Conservation (phyloP, 106 monocot species). For the Phalaenopsis aphrodite region DNA sequence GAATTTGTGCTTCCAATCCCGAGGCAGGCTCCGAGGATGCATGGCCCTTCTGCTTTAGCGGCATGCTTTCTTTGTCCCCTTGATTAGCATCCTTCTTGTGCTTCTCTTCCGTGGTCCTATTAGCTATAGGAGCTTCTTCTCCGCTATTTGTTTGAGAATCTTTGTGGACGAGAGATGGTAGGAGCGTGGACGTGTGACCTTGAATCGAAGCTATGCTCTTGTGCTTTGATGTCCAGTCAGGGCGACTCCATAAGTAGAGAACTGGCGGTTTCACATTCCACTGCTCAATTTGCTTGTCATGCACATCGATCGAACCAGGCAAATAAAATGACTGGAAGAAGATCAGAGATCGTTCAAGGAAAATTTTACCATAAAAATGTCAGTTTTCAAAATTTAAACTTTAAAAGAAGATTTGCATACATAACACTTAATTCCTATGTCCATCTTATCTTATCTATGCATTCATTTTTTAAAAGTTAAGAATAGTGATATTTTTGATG, state of each 20-base stretch:
- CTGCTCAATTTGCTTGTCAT: constrained; percentile 85
- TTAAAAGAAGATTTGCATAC: neutral
- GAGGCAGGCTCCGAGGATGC: neutral
- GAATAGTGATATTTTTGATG: too few species aligned
- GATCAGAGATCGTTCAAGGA: too few species aligned
- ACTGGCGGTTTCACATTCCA: constrained; percentile 74
- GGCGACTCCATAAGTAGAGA: constrained; percentile 77
- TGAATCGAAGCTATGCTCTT: constrained; percentile 43
- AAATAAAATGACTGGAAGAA: constrained; percentile 75
- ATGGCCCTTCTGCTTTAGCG: neutral
- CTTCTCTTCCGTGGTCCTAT: constrained; percentile 3
- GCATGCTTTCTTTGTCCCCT: neutral
- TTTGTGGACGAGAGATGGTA: neutral
- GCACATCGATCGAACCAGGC: constrained; percentile 74
- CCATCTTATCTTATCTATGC: too few species aligned
- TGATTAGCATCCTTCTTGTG: neutral
- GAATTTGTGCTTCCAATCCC: neutral
- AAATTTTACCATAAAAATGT: neutral
- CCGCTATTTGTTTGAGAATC: neutral
- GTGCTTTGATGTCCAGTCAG: constrained; percentile 62
- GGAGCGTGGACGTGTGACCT: constrained; percentile 27
- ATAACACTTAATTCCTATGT: too few species aligned
- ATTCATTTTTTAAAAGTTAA: too few species aligned
- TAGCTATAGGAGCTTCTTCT: neutral
- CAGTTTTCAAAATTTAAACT: neutral